Conservation (phyloP, 2,329 filamentous ascomycete genomes). For the Botryotinia calthae region DNA sequence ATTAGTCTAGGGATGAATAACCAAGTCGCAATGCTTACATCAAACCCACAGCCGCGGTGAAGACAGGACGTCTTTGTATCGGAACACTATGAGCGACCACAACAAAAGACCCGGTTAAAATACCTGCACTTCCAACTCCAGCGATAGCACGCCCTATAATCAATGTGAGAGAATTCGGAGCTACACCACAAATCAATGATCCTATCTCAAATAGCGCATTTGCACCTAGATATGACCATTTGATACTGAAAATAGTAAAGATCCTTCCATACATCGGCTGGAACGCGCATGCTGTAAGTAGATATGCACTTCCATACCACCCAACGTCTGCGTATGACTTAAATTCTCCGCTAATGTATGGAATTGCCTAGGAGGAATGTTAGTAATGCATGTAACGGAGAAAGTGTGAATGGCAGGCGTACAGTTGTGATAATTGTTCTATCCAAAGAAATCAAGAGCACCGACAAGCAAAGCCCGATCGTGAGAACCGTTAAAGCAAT, state of each 20-base stretch:
- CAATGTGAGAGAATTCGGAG: constrained; percentile 59
- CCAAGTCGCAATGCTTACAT: constrained; percentile 41
- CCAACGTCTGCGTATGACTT: not conserved
- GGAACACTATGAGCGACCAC: constrained; percentile 60
- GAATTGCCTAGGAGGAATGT: constrained; percentile 44
- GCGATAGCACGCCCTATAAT: constrained; percentile 61
- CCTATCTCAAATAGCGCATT: constrained; percentile 21
- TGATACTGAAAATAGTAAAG: constrained; percentile 11
- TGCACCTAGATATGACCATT: constrained; percentile 10
- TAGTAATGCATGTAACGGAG: constrained; percentile 42
- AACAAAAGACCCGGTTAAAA: constrained; percentile 43
- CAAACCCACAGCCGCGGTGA: constrained; percentile 58
- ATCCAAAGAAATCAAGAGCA: constrained; percentile 37
- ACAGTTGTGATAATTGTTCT: constrained; percentile 41
- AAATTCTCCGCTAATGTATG: not conserved
- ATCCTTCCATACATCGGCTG: constrained; percentile 38
- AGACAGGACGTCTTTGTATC: constrained; percentile 54
- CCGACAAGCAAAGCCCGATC: constrained; percentile 33
- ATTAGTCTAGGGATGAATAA: not conserved
- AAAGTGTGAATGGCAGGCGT: constrained; percentile 40
- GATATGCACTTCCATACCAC: constrained; percentile 53
- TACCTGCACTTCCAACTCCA: constrained; percentile 57
- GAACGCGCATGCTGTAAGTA: constrained; percentile 50
- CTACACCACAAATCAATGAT: constrained; percentile 55
- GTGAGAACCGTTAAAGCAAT: constrained; percentile 28